phyloP scores from a whole-genome alignment of 2,329 filamentous ascomycete species.

The Eutypella sp. region DNA sequence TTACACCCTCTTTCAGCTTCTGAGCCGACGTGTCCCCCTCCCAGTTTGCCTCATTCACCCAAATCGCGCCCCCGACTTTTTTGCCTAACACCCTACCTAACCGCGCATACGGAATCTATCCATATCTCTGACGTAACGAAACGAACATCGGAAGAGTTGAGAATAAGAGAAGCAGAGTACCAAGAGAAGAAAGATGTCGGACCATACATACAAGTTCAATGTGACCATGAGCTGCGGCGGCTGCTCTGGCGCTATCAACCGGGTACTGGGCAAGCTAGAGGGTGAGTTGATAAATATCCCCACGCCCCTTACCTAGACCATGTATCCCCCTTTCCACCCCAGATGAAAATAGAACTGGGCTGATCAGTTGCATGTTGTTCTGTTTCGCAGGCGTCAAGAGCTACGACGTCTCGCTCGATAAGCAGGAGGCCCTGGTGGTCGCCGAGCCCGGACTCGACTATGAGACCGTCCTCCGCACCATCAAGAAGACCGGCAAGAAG shows the following conservation, averaged over 20 bases:
- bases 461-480: constrained; percentile 77
- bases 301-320: constrained; percentile 1
- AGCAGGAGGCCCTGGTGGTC: constrained; percentile 74
- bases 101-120: no score
- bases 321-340: neutral
- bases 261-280: constrained; percentile 86
- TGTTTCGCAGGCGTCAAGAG: constrained; percentile 68
- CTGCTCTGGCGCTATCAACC: constrained; percentile 90
- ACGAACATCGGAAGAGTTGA: no score
- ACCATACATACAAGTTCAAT: constrained; percentile 93
- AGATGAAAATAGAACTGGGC: neutral
- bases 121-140: no score
- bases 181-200: no score
- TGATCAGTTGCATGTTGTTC: neutral
- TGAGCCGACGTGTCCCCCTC: no score
- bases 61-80: no score
- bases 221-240: constrained; percentile 92
- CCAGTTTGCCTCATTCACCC: no score
- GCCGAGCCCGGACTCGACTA: constrained; percentile 67
- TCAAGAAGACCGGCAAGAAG: constrained; percentile 93
- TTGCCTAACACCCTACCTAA: no score
- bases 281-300: constrained; percentile 49
- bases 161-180: no score
- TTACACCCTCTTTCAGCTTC: no score
- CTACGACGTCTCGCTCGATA: constrained; percentile 83